Evolutionary conservation across 2,329 filamentous ascomycete species (phyloP).

Genomic region (Huntiella omanensis): DNA sequence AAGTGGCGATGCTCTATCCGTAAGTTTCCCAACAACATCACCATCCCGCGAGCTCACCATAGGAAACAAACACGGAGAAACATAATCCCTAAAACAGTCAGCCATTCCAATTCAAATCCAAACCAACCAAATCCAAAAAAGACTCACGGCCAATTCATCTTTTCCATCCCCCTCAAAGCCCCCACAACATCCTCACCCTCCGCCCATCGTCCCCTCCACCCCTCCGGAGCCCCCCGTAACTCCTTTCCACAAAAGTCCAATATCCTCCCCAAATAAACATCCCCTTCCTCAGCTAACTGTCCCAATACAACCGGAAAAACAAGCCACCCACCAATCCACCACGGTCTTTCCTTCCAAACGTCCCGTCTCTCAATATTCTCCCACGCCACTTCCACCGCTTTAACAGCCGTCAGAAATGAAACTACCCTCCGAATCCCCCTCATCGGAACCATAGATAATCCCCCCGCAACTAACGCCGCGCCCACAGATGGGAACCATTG

Average conservation of each 20-base stretch:
- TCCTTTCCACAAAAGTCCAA: too few relatives aligned
- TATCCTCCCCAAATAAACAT: slow-evolving; percentile 60
- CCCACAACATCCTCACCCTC: slow-evolving; percentile 57
- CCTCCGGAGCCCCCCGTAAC: background rate
- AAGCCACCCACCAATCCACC: slow-evolving; percentile 75
- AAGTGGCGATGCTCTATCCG: slow-evolving; percentile 67
- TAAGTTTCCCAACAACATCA: slow-evolving; percentile 40
- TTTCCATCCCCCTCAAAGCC: slow-evolving; percentile 62
- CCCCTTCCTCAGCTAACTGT: slow-evolving; percentile 55
- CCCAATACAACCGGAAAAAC: slow-evolving; percentile 58
- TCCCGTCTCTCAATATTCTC: slow-evolving; percentile 34
- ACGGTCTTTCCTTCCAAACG: slow-evolving; percentile 40
- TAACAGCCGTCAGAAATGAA: slow-evolving; percentile 29
- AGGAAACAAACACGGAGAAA: background rate
- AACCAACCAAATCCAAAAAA: background rate
- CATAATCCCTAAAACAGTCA: background rate
- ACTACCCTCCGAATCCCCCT: too few relatives aligned
- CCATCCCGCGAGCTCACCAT: background rate
- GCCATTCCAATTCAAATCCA: too few relatives aligned
- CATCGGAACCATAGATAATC: too few relatives aligned
- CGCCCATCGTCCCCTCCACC: slow-evolving; percentile 32
- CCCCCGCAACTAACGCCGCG: too few relatives aligned
- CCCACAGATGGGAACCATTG: too few relatives aligned
- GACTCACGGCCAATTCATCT: slow-evolving; percentile 63
- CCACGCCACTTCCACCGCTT: slow-evolving; percentile 37